Evolutionary conservation across 306 rosid species (phyloP).

Genomic region (Ormosia emarginata): DNA sequence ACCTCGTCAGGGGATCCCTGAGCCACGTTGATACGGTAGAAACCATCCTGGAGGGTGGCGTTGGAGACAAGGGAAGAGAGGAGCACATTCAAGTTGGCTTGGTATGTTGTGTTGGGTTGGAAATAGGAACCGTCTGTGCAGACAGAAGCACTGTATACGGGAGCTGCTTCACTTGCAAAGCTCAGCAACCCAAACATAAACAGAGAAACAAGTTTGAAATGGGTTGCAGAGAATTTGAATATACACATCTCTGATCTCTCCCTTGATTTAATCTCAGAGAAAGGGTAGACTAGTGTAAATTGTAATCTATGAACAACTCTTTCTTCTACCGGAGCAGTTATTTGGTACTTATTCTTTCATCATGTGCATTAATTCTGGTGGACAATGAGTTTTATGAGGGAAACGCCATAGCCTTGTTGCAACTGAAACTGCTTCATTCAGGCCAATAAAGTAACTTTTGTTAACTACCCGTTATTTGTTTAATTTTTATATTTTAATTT

Average conservation of each 20-base stretch:
- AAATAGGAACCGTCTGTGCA: conserved; percentile 17
- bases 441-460: no score
- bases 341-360: background rate
- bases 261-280: no score
- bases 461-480: no score
- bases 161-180: conserved; percentile 13
- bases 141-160: fast-evolving
- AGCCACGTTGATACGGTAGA: conserved; percentile 26
- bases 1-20: background rate
- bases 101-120: conserved; percentile 37
- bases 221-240: background rate
- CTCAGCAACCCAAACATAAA: background rate
- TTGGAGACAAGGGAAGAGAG: conserved; percentile 46
- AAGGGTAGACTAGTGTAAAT: no score
- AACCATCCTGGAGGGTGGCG: conserved; percentile 33
- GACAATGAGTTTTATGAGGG: no score
- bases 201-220: background rate
- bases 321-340: background rate
- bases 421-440: no score
- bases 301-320: background rate
- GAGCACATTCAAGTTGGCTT: conserved; percentile 34
- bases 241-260: background rate
- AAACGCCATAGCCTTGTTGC: no score
- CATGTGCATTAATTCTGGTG: no score
- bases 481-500: no score